Evolutionary conservation across 805 yeast genomes (phyloP).

Genomic region (Kodamaea hsintzibuensis): DNA sequence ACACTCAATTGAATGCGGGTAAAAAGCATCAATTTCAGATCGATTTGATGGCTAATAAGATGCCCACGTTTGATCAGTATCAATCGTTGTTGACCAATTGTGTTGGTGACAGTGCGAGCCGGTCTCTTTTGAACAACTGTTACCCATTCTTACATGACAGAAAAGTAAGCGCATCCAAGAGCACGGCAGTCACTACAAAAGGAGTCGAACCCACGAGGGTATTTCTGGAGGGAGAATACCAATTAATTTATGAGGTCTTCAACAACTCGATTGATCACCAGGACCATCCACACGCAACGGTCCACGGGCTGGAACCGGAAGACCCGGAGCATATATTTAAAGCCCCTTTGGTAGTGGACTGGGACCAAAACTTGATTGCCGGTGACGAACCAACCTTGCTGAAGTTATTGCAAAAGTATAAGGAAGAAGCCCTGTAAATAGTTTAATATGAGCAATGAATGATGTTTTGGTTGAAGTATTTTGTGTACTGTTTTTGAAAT

Average conservation of each 20-base stretch:
- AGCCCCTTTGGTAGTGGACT: conserved; percentile 46
- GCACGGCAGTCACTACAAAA: conserved; percentile 23
- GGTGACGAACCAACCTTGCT: conserved; percentile 34
- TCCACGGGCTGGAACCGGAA: conserved; percentile 24
- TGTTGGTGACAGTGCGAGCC: conserved; percentile 24
- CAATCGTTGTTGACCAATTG: conserved; percentile 27
- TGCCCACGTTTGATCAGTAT: conserved; percentile 47
- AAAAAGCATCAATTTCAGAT: conserved; percentile 31
- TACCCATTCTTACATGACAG: conserved; percentile 39
- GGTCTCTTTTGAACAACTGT: conserved; percentile 27
- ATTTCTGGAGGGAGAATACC: conserved; percentile 40
- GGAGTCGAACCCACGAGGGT: conserved; percentile 25
- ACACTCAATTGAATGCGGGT: conserved; percentile 29
- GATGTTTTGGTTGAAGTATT: background rate
- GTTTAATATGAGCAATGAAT: background rate
- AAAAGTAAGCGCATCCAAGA: conserved; percentile 14
- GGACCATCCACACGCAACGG: conserved; percentile 17
- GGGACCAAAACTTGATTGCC: conserved; percentile 46
- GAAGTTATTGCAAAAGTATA: conserved; percentile 32
- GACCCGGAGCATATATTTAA: conserved; percentile 36
- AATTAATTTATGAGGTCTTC: conserved; percentile 40
- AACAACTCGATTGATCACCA: conserved; percentile 17
- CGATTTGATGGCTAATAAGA: conserved; percentile 38
- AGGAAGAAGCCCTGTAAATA: background rate
- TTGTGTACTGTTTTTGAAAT: background rate